These are phyloP conservation scores for Pythium sp. DNA, from an alignment of 352 stramenopile genomes.

Conservation along the genomic window DNA sequence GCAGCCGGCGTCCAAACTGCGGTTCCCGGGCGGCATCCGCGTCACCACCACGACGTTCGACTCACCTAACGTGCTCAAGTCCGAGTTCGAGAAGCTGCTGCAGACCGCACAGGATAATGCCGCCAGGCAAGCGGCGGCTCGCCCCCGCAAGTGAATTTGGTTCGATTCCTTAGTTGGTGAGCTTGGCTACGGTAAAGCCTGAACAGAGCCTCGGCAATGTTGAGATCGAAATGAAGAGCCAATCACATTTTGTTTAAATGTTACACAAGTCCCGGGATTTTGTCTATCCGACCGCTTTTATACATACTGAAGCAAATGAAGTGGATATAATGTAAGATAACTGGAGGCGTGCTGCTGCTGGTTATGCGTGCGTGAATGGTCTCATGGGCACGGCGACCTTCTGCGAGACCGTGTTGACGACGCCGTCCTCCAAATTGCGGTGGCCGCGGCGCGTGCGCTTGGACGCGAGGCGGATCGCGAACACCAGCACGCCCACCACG, in stretches of 20 bases:
- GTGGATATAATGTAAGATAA: background rate
- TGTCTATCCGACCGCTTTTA: background rate
- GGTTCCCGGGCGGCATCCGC: conserved; percentile 38
- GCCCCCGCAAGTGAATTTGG: conserved; percentile 20
- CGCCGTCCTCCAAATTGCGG: conserved; percentile 23
- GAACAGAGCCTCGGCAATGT: background rate
- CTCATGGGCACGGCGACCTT: conserved; percentile 22
- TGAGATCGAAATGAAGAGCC: background rate
- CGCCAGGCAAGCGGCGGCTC: conserved; percentile 20
- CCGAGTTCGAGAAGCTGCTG: conserved; percentile 62
- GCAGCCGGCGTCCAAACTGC: conserved; percentile 31
- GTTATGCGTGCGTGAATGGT: conserved; percentile 34
- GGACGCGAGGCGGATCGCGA: conserved; percentile 30
- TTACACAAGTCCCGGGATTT: background rate
- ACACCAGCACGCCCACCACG: conserved; percentile 27
- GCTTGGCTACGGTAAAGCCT: background rate
- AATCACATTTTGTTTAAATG: background rate
- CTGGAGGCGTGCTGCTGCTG: background rate
- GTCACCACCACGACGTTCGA: conserved; percentile 56
- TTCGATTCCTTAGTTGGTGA: background rate
- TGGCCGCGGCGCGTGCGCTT: conserved; percentile 20
- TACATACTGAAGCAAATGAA: background rate
- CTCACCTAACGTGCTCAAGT: conserved; percentile 65
- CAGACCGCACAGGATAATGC: conserved; percentile 33
- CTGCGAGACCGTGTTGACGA: conserved; percentile 23